Evolutionary conservation across 495 filamentous ascomycete species (phyloP).

Genomic region (Evernia prunastri): DNA sequence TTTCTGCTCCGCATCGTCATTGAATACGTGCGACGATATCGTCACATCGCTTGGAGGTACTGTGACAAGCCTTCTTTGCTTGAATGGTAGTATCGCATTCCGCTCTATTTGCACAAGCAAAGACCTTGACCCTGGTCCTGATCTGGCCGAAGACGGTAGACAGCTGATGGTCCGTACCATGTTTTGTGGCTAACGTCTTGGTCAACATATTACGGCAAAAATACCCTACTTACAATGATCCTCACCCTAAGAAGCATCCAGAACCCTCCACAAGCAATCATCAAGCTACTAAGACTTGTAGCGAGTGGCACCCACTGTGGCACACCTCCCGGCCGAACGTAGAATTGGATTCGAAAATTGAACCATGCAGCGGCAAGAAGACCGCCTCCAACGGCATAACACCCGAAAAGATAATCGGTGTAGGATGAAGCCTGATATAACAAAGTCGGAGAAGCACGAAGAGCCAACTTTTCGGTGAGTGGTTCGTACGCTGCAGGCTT

Average conservation of each 20-base stretch:
- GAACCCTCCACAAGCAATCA: slow-evolving; percentile 16
- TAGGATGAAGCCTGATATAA: slow-evolving; percentile 23
- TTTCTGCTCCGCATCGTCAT: slow-evolving; percentile 24
- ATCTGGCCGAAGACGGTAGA: slow-evolving; percentile 15
- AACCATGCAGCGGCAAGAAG: slow-evolving; percentile 13
- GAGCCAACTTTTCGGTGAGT: slow-evolving; percentile 20
- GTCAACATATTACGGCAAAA: neutral
- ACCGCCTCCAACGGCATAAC: slow-evolving; percentile 18
- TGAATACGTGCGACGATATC: slow-evolving; percentile 35
- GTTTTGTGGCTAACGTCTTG: slow-evolving; percentile 20
- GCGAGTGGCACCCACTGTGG: slow-evolving; percentile 17
- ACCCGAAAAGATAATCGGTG: slow-evolving; percentile 19
- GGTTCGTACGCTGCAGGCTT: slow-evolving; percentile 17
- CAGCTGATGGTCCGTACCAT: slow-evolving; percentile 23
- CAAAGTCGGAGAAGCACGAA: slow-evolving; percentile 16
- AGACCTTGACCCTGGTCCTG: slow-evolving; percentile 5
- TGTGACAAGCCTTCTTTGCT: slow-evolving; percentile 36
- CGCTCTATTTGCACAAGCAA: slow-evolving; percentile 23
- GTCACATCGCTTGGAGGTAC: slow-evolving; percentile 36
- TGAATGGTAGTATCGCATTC: slow-evolving; percentile 38
- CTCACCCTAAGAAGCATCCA: slow-evolving; percentile 21
- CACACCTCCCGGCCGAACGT: slow-evolving; percentile 1
- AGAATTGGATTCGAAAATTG: slow-evolving; percentile 16
- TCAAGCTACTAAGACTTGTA: slow-evolving; percentile 13
- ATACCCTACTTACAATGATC: neutral